Percentiles rank a stretch among this genome's conserved stretches.
Conservation (phyloP, 768 basidiomycete species). For the Boletus huronensis region DNA sequence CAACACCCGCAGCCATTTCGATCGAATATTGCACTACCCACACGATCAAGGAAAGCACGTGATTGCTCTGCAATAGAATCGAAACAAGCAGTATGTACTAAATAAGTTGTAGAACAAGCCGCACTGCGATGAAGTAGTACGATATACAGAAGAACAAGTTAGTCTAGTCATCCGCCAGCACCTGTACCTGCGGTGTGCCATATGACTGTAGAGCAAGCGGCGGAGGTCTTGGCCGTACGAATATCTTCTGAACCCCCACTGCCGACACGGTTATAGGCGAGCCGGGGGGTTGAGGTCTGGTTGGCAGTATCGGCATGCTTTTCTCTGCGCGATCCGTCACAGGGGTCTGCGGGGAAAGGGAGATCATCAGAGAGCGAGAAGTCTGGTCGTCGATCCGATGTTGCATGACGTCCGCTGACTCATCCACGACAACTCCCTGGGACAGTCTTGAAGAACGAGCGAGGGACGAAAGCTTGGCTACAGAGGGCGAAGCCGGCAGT, state of each 20-base stretch:
- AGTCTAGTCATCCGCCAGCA: constrained; percentile 16
- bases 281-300: constrained; percentile 30
- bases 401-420: background rate
- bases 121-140: background rate
- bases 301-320: constrained; percentile 20
- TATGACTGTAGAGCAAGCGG: constrained; percentile 30
- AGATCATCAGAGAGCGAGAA: constrained; percentile 18
- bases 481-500: background rate
- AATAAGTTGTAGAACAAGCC: background rate
- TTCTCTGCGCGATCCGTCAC: constrained; percentile 19
- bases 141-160: background rate
- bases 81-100: background rate
- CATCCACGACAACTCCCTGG: constrained; percentile 1
- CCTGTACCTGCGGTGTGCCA: constrained; percentile 7
- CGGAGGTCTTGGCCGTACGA: constrained; percentile 43
- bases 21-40: background rate
- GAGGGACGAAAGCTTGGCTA: background rate
- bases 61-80: constrained; percentile 4
- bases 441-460: background rate
- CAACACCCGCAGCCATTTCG: constrained; percentile 3
- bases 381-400: background rate
- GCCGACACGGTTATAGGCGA: constrained; percentile 19
- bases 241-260: constrained; percentile 22
- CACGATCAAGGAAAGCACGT: constrained; percentile 14
- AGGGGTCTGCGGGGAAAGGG: constrained; percentile 19